phyloP scores from a whole-genome alignment of 2,329 filamentous ascomycete genomes.

The Penicillium palitans region DNA sequence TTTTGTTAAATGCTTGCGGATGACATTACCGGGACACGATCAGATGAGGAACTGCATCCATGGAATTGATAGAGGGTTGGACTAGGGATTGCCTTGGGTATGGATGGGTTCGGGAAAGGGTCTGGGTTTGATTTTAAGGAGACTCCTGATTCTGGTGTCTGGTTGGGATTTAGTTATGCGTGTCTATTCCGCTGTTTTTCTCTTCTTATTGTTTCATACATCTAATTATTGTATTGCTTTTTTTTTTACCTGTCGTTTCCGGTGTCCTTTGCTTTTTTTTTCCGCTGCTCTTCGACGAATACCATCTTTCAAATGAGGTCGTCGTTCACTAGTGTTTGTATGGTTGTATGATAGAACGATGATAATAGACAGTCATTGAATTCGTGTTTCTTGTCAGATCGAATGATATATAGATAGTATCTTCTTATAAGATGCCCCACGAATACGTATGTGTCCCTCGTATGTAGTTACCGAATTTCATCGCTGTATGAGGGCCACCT shows the following conservation, averaged over 20 bases:
- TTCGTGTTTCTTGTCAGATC: not conserved
- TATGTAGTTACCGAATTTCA: no score
- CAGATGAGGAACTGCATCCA: conserved; percentile 28
- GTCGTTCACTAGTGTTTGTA: not conserved
- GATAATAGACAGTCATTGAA: not conserved
- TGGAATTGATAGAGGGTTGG: conserved; percentile 16
- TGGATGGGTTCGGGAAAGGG: conserved; percentile 8
- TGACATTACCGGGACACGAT: conserved; percentile 31
- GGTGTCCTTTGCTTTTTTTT: not conserved
- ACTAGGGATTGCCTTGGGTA: conserved; percentile 8
- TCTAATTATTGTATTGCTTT: conserved; percentile 6
- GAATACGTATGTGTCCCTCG: no score
- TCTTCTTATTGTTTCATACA: conserved; percentile 4
- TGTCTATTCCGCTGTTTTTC: conserved; percentile 19
- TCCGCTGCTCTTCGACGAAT: conserved; percentile 8
- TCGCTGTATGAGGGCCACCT: no score
- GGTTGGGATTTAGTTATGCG: conserved; percentile 20
- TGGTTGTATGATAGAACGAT: not conserved
- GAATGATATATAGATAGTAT: no score
- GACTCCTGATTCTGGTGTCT: conserved; percentile 24
- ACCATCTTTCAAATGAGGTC: conserved; percentile 12
- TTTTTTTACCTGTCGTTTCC: not conserved
- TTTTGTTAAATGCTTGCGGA: conserved; percentile 24
- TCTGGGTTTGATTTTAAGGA: conserved; percentile 17
- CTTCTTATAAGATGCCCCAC: no score